Conservation (phyloP, 495 filamentous ascomycete genomes). For the Neurospora sp. region DNA sequence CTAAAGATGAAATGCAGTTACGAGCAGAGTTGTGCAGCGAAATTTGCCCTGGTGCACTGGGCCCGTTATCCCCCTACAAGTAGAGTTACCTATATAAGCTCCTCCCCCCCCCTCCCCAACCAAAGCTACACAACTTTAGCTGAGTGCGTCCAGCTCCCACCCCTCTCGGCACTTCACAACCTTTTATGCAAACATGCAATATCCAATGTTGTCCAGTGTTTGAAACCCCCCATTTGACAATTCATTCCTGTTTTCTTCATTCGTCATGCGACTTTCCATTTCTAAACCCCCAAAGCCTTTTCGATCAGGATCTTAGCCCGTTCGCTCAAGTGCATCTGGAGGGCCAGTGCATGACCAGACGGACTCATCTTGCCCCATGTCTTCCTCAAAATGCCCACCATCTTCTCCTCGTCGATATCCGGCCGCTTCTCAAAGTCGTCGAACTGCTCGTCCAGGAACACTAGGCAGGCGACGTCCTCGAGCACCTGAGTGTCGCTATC, state of each 20-base stretch:
- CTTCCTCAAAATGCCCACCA: conserved; percentile 63
- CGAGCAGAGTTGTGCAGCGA: neutral
- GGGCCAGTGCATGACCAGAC: conserved; percentile 54
- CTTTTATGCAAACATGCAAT: neutral
- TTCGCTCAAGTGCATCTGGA: conserved; percentile 54
- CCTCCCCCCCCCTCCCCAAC: too few species aligned
- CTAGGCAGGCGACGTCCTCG: conserved; percentile 78
- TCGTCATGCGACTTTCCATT: neutral
- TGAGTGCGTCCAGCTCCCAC: too few species aligned
- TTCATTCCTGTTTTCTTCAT: neutral
- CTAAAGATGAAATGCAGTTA: neutral
- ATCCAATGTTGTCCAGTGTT: neutral
- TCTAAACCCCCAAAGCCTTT: conserved; percentile 44
- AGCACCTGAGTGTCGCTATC: conserved; percentile 61
- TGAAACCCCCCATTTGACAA: neutral
- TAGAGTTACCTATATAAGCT: too few species aligned
- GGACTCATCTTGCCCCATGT: conserved; percentile 78
- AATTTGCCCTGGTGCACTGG: neutral
- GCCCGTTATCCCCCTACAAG: neutral
- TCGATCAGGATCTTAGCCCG: conserved; percentile 47
- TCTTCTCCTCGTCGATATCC: conserved; percentile 60
- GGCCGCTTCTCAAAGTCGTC: conserved; percentile 55
- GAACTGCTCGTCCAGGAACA: conserved; percentile 79
- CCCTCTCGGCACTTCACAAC: neutral
- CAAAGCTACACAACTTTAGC: too few species aligned